phyloP scores from a whole-genome alignment of 345 rosid species.

The Sisymbrium irio region DNA sequence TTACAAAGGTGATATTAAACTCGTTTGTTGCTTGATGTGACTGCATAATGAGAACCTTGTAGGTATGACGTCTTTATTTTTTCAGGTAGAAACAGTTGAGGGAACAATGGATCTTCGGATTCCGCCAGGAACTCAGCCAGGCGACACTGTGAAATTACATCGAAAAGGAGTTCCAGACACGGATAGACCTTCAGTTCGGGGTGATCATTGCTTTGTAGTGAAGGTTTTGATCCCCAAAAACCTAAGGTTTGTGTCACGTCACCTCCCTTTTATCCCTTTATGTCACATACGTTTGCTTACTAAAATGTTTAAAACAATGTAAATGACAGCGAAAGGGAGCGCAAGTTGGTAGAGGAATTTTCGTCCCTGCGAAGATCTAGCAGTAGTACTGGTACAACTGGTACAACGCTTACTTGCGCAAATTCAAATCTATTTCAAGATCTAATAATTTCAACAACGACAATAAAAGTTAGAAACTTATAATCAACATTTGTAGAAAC shows the following conservation, averaged over 20 bases:
- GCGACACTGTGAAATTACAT: constrained; percentile 58
- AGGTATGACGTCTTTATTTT: constrained; percentile 2
- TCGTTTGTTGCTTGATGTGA: not conserved
- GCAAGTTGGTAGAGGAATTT: constrained; percentile 60
- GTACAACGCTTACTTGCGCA: constrained; percentile 1
- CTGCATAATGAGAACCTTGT: constrained; percentile 2
- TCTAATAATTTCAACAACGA: not conserved
- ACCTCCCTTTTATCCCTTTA: not conserved
- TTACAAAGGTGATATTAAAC: constrained; percentile 48
- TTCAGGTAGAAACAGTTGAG: constrained; percentile 86
- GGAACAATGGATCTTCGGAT: constrained; percentile 71
- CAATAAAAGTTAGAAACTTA: not conserved
- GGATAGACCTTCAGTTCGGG: constrained; percentile 66
- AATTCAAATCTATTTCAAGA: not conserved
- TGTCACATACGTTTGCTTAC: not conserved
- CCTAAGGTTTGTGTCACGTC: constrained; percentile 50
- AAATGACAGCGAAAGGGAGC: constrained; percentile 59
- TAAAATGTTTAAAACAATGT: constrained; percentile 9
- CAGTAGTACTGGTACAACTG: constrained; percentile 41
- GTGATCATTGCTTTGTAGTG: constrained; percentile 77
- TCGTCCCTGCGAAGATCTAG: constrained; percentile 49
- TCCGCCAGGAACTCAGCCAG: constrained; percentile 85
- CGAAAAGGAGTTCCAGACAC: constrained; percentile 83
- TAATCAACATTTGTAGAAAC: constrained; percentile 2
- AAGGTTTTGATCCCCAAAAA: constrained; percentile 71